Evolutionary conservation across 2,329 filamentous ascomycete genomes (phyloP).

Genomic region (Diplodia scrobiculata): DNA sequence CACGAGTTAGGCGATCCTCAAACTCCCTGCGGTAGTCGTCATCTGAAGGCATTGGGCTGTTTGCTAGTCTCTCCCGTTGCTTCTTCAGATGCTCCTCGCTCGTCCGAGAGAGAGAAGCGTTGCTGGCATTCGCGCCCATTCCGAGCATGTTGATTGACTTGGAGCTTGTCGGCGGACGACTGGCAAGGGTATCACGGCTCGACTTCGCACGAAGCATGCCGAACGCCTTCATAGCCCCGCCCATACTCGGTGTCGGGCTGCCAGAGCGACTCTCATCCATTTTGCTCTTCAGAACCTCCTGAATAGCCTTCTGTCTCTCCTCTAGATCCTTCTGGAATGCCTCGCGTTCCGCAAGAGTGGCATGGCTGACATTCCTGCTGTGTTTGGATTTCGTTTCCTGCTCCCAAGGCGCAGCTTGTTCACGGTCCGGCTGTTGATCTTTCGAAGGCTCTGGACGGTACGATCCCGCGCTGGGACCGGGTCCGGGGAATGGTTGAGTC

Average conservation of each 20-base stretch:
- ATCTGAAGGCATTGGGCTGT: conserved; percentile 3
- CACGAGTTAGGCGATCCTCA: conserved; percentile 39
- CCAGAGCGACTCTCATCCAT: conserved; percentile 60
- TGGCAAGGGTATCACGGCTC: conserved; percentile 66
- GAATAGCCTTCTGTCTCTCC: conserved; percentile 68
- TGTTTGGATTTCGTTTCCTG: conserved; percentile 53
- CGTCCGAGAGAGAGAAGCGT: conserved; percentile 38
- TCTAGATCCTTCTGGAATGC: conserved; percentile 75
- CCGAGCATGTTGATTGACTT: conserved; percentile 67
- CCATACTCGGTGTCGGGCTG: conserved; percentile 40
- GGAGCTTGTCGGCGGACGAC: conserved; percentile 50
- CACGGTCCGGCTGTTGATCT: not conserved
- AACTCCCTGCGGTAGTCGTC: conserved; percentile 41
- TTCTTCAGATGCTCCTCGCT: conserved; percentile 26
- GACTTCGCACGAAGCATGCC: conserved; percentile 67
- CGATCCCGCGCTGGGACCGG: conserved; percentile 2
- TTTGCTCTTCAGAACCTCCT: conserved; percentile 71
- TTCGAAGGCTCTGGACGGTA: not conserved
- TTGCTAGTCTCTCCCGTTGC: not conserved
- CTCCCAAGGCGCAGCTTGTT: conserved; percentile 46
- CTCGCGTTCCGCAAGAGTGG: conserved; percentile 61
- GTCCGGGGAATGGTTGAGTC: conserved; percentile 18
- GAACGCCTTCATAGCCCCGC: conserved; percentile 58
- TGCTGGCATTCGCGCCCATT: conserved; percentile 52
- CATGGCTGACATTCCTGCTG: conserved; percentile 53